Base-by-base conservation (phyloP, 2,329 filamentous ascomycete genomes). In the Fonsecaea nubica region DNA sequence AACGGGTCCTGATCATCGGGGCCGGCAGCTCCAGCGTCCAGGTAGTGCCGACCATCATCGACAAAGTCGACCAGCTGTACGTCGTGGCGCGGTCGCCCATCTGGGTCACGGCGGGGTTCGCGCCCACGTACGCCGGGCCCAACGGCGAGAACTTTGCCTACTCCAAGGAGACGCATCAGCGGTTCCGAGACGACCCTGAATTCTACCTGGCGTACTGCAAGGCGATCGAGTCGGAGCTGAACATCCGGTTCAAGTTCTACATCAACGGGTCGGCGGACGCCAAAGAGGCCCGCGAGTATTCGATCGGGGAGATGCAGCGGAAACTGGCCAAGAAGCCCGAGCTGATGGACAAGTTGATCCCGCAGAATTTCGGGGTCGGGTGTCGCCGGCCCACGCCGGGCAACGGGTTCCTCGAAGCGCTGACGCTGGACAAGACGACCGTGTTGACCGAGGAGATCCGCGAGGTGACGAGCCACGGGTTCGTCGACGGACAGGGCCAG, bases 401-500 rank as follows among this genome's bases (percentile, higher is more conserved):
- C 0, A 64, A 72, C 21, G 73, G 73, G 9, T 75, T 74, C 40
- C 65, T 75, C 2, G 88, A 75, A 73, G 86, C 87, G 0, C 78
- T 90, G 25, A 80, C 82, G 0, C 81, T 86, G 68, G 81, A 84
- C 3, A 89, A 90, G 58, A 87, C 89, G 13, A 80, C 82, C 13
- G 88, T 86, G 68, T 85, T 89, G 70, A n/a, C 40, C 80, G 55
- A 58, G 32, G 59, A 63, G 32, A 56, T 69, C 36, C 40, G 61
- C 13, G 33, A 35, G 6, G 60, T 69, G 15, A 69, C 64, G 1
- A 10, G 38, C 4, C 60, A 40, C 7, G 67, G 65, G 2, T 67
- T 64, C 54, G 48, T 63, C n/a, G 57, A 57, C 36, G 35, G 18
- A 5, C 30, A 54, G 6, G 65, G 65, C 6, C 35, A 52, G 2